Percentiles rank a stretch among this genome's conserved stretches.
Conservation (phyloP, 2,329 filamentous ascomycete species). For the Epichloe bromicola region DNA sequence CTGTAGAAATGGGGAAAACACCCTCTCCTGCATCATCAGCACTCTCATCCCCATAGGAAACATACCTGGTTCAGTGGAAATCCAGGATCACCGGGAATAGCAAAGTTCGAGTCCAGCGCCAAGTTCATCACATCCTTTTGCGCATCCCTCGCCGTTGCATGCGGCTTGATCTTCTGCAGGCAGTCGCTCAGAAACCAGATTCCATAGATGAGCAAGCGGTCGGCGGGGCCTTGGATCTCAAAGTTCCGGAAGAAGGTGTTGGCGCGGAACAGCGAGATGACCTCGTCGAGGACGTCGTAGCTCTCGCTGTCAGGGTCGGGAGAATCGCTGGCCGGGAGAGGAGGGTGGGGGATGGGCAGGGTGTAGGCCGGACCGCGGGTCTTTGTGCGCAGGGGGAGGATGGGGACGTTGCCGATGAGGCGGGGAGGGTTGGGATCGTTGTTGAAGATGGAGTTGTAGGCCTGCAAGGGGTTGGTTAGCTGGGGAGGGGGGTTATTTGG, state of each 20-base stretch:
- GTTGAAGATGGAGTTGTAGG: conserved; percentile 97
- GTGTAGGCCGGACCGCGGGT: conserved; percentile 91
- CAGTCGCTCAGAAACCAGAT: conserved; percentile 92
- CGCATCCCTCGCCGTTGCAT: conserved; percentile 45
- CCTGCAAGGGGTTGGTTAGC: conserved; percentile 35
- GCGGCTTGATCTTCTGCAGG: conserved; percentile 72
- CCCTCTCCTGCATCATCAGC: background rate
- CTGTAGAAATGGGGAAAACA: no score
- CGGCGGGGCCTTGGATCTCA: conserved; percentile 92
- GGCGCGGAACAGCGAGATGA: conserved; percentile 82
- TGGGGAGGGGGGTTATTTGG: background rate
- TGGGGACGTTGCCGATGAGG: conserved; percentile 76
- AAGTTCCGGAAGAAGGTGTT: conserved; percentile 99
- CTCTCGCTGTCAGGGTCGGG: conserved; percentile 79
- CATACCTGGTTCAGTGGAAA: conserved; percentile 82
- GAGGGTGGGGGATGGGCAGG: conserved; percentile 46
- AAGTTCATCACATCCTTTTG: conserved; percentile 74
- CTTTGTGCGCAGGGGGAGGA: conserved; percentile 87
- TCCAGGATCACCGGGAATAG: conserved; percentile 81
- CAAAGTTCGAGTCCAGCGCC: conserved; percentile 86
- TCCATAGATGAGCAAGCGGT: conserved; percentile 89
- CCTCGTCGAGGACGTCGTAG: conserved; percentile 94
- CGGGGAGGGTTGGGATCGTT: conserved; percentile 54
- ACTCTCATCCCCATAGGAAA: background rate
- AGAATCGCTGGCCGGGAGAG: conserved; percentile 47